Evolutionary conservation across 2,329 filamentous ascomycete species (phyloP), one percentile per base, ranked within the genome.

Genomic region (Diaporthe amygdali): DNA sequence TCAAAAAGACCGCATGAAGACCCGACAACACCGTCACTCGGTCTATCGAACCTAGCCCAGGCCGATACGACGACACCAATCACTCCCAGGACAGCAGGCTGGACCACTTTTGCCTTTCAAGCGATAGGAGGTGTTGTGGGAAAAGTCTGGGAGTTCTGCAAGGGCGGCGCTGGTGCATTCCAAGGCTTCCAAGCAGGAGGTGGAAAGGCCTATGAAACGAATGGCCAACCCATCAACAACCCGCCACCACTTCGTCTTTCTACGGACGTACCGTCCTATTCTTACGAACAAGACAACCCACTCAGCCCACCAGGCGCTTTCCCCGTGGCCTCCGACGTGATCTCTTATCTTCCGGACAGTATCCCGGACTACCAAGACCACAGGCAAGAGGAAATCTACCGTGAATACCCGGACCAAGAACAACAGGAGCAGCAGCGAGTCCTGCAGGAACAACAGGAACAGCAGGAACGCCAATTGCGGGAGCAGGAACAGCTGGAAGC

Each of bases 71-170:
- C 69, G 3, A 34, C 69, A 14, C 76, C 79, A 20, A 77, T 80
- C 8, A 73, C 76, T 3, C 75, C 74, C 34, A 75, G 73, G 27
- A 51, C 76, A 0, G 80, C 81, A 17, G 83, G 85, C 46, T 92
- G 90, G 91, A 86, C 88, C 37, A 83, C 84, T 22, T 81, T 89
- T 61, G 88, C 92, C 6, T 83, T 94, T 39, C 88, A 83, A 49
- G 86, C 92, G 0, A 86, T 94, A 9, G 90, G 90, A 1, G 90
- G 87, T 34, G 89, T 93, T 4, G 89, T 93, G 1, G 93, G 94
- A 22, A 96, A 92, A 77, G 90, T 97, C 0, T 95, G 94, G 88
- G 89, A 95, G 75, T 96, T 97, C 76, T 97, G 95, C 83, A 93
- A 86, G 79, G 83, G 84, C 0, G 90, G 88, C 10, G 89, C 93